Base-by-base conservation (phyloP, 805 yeast species). In the Lachancea meyersii region DNA sequence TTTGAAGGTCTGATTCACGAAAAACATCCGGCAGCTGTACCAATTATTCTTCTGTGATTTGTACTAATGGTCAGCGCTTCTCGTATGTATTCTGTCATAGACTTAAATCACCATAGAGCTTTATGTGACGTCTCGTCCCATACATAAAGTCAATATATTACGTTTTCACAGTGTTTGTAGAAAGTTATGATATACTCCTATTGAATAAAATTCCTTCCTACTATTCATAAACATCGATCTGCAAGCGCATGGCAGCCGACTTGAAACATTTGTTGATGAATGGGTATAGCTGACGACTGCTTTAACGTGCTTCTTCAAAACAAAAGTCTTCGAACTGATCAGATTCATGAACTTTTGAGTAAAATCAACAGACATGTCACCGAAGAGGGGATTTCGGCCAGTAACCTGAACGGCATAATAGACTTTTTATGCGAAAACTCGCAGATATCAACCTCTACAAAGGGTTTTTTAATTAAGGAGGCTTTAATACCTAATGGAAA, bases 401-500 rank as follows among this genome's bases (percentile, higher is more conserved):
- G 7, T 20, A 6, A 22, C 4, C 16, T 42, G n/a, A 13, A 32
- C 21, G 23, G 16, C 13, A 31, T 59, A 23, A 47, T 60, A 2
- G 41, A 21, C 7, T 54, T 47, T 38, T 24, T 58, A 22, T 53
- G 54, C 31, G 45, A 47, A 20, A 47, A 57, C 2, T 35, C 47
- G 5, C 26, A 42, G 1, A 36, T 58, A 3, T 43, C 57, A 2
- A 30, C 34, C 1, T 37, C 46, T 0, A 54, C 56, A 7, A 57
- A 55, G 32, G 22, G 51, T 4, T 49, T 53, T 20, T 47, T 68
- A 6, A 40, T 67, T 1, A 49, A 49, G 5, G 47, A 57, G 5
- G 58, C 48, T 38, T 42, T 65, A 9, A 45, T 56, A 9, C 69
- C 69, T 17, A 56, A 55, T 27, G 64, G 50, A 5, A 39, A 35